These are phyloP conservation scores for Lepidium campestre DNA, from an alignment of 441 rosid species.

Conservation along the genomic window DNA sequence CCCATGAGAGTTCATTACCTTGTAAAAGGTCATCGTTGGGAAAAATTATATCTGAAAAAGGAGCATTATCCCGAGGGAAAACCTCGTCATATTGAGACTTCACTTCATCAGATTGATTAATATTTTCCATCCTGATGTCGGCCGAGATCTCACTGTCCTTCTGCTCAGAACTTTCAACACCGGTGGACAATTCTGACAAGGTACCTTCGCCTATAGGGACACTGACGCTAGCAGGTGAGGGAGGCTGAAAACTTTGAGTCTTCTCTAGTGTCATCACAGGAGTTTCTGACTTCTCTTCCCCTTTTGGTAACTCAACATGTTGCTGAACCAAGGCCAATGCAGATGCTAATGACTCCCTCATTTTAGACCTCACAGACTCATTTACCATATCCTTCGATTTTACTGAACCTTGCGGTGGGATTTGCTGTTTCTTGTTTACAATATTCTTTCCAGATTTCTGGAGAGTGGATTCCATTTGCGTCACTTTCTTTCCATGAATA, in stretches of 20 bases:
- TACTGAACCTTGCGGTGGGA: constrained; percentile 34
- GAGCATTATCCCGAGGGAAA: constrained; percentile 53
- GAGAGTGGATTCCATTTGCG: constrained; percentile 32
- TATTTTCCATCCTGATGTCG: constrained; percentile 19
- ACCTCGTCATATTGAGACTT: constrained; percentile 39
- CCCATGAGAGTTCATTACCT: constrained; percentile 95
- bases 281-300: constrained; percentile 30
- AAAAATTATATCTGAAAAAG: constrained; percentile 66
- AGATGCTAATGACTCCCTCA: constrained; percentile 76
- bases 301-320: constrained; percentile 28
- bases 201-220: constrained; percentile 16
- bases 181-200: constrained; percentile 16
- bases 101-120: constrained; percentile 28
- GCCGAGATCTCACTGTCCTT: constrained; percentile 20
- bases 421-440: constrained; percentile 37
- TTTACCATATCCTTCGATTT: constrained; percentile 42
- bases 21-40: constrained; percentile 89
- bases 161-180: constrained; percentile 24
- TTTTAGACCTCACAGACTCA: constrained; percentile 80
- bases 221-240: constrained; percentile 16
- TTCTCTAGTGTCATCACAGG: constrained; percentile 21
- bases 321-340: constrained; percentile 65
- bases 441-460: constrained; percentile 35
- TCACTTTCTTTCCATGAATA: constrained; percentile 35
- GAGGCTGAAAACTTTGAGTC: constrained; percentile 28